A percentile compares a stretch with the other conserved stretches of the same genome.
Evolutionary conservation across 495 filamentous ascomycete species (phyloP).

Genomic region (Rostrohypoxylon terebratum): DNA sequence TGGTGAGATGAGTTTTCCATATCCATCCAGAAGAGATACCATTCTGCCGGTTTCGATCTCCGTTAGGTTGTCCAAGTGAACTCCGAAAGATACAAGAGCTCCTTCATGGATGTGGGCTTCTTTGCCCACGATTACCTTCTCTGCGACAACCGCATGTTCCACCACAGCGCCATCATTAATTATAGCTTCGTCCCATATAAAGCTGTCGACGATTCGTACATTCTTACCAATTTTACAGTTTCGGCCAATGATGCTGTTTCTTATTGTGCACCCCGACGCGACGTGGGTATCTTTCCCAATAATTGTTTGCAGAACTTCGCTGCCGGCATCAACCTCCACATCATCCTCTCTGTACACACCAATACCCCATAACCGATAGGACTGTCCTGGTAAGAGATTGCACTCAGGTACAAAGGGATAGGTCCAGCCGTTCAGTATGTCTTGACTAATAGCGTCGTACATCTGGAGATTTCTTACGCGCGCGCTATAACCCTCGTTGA

Average conservation of each 20-base stretch:
- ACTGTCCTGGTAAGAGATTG: constrained; percentile 81
- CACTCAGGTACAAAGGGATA: constrained; percentile 93
- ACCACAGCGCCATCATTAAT: constrained; percentile 80
- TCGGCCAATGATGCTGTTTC: constrained; percentile 81
- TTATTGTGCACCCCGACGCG: constrained; percentile 74
- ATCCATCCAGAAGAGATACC: constrained; percentile 54
- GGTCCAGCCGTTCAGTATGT: constrained; percentile 89
- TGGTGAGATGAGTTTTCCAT: constrained; percentile 56
- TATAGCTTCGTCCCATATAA: constrained; percentile 87
- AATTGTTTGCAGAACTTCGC: constrained; percentile 67
- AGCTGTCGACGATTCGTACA: constrained; percentile 80
- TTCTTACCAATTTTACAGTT: constrained; percentile 87
- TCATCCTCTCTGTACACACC: constrained; percentile 78
- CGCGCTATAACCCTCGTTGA: constrained; percentile 82
- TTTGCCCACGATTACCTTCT: constrained; percentile 75
- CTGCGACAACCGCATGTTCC: constrained; percentile 79
- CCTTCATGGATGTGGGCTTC: constrained; percentile 74
- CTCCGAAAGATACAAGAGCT: constrained; percentile 82
- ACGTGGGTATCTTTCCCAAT: constrained; percentile 82
- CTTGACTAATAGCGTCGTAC: constrained; percentile 90
- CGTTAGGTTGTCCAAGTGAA: constrained; percentile 71
- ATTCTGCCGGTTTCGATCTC: constrained; percentile 47
- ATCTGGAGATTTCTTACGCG: constrained; percentile 85
- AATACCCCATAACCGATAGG: constrained; percentile 77
- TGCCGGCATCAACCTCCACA: constrained; percentile 67